Evolutionary conservation across 495 filamentous ascomycete species (phyloP), one percentile per base, ranked within the genome.

Genomic region (Daldinia concentrica): DNA sequence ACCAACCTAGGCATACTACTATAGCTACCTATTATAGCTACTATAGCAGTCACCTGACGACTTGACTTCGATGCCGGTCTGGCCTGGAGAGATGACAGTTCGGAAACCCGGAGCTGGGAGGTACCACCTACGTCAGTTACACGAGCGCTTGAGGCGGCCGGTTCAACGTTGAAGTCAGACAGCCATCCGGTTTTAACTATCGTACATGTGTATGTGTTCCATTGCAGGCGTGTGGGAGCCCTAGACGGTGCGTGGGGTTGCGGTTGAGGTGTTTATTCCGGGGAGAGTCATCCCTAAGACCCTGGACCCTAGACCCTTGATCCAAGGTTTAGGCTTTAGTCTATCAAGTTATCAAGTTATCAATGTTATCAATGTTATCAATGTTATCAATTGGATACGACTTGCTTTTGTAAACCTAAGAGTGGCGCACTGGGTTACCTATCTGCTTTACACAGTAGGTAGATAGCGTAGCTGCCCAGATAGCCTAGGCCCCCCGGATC

Each of bases 251-350:
- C 70, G 65, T 73, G 70, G 65, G 65, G 61, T 65, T 68, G 58
- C 66, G 71, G 50, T 69, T 68, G 58, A 58, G 71, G 39, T 69
- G 66, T 69, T 73, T 68, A 65, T 68, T 54, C 55, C 60, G 45
- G 69, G 48, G 32, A 30, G 51, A 51, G 48, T 61, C 55, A 51
- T 68, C 45, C 60, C 55, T 68, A 64, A 43, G 19, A 51, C 22
- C 19, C 43, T 48, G 11, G 32, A 36, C 34, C 34, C 3, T 48
- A 48, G 43, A 48, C 43, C 43, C 43, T 48, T 4, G 43, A 54
- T 29, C 50, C 50, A 54, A 54, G 50, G 43, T 36, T 65, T 66
- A 66, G 61, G 51, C 62, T 41, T 57, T 26, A 41, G 57, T 66
- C 48, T 68, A 36, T 55, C 52, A 32, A 32, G 58, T 3, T n/a